A percentile compares a stretch with the other conserved stretches of the same genome.
Evolutionary conservation across 441 rosid species (phyloP).

Genomic region (Melastoma candidum): DNA sequence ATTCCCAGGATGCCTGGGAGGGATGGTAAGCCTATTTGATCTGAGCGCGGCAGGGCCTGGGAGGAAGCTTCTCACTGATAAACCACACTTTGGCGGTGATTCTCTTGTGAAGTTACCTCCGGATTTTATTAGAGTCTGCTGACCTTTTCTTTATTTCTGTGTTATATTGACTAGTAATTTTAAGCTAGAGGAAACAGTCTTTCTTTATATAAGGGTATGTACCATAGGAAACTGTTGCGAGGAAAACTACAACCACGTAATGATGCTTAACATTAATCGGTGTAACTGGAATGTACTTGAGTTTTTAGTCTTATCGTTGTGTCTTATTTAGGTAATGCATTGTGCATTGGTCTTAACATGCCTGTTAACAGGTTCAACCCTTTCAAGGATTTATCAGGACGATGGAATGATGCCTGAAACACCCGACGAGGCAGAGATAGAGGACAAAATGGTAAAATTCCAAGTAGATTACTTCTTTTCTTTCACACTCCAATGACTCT

Average conservation of each 20-base stretch:
- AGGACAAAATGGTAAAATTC: constrained; percentile 52
- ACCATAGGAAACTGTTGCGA: too few species aligned
- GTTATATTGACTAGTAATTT: too few species aligned
- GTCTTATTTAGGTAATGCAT: too few species aligned
- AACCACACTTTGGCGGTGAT: constrained; percentile 4
- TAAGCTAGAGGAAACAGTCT: too few species aligned
- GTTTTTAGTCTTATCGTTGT: too few species aligned
- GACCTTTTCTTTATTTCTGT: too few species aligned
- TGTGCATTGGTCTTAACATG: too few species aligned
- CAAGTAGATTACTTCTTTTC: constrained; percentile 1
- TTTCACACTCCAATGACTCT: constrained; percentile 9
- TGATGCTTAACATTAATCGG: too few species aligned
- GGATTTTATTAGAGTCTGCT: neutral
- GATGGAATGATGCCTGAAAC: constrained; percentile 41
- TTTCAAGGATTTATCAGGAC: constrained; percentile 59
- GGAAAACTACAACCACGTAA: too few species aligned
- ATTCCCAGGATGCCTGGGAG: constrained; percentile 13
- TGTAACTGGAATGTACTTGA: too few species aligned
- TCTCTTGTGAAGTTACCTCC: constrained; percentile 1
- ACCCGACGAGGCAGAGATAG: constrained; percentile 44
- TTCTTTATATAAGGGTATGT: too few species aligned
- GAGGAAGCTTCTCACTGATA: constrained; percentile 5
- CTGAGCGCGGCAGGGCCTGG: neutral
- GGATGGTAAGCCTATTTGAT: constrained; percentile 13
- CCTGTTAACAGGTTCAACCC: constrained; percentile 6